Evolutionary conservation across 2,329 filamentous ascomycete species (phyloP), one percentile per base, ranked within the genome.

Genomic region (Stagonosporopsis chrysanthemi): DNA sequence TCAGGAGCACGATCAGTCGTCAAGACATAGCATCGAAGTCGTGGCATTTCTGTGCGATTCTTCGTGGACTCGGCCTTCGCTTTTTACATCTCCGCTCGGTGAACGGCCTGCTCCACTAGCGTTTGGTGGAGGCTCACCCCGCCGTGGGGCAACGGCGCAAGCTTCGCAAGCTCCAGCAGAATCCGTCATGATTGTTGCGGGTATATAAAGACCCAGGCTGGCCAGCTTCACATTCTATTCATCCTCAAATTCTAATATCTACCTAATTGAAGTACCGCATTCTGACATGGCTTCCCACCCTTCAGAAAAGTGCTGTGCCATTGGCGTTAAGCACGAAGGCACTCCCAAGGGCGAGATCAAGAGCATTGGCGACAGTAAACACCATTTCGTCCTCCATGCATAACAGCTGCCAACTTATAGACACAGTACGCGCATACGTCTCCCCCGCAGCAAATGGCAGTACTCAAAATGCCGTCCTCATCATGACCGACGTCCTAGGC

Each of bases 401-500:
- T 23, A 2, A 4, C 14, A n/a, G n/a, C 36, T n/a, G n/a, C 17
- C 11, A 24, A 35, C 31, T 57, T 22, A 6, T 17, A 15, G 2
- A 26, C 15, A 12, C 5, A 86, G 84, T 83, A 65, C 75, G 81
- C 39, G 80, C 82, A 63, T 88, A 88, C 73, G 75, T 87, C 62
- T 68, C 80, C 64, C 82, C 83, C 63, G 83, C 84, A 28, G 77
- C 82, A 58, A 75, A 80, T 65, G 82, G 81, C 66, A 77, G 77
- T 67, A 83, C 82, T 22, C 78, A 83, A 28, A 82, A 82, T 52
- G 85, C 84, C 49, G 77, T 88, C 64, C 58, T 88, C 44, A 79
- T 86, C 68, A 61, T 74, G 60, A 71, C 70, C 58, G 86, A 88
- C 65, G 80, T 87, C 61, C 82, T 86, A 59, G 86, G 86, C 62